These are phyloP conservation scores for Rhodotorula sp. DNA, from an alignment of 1,284 basidiomycete genomes.

Conservation along the genomic window DNA sequence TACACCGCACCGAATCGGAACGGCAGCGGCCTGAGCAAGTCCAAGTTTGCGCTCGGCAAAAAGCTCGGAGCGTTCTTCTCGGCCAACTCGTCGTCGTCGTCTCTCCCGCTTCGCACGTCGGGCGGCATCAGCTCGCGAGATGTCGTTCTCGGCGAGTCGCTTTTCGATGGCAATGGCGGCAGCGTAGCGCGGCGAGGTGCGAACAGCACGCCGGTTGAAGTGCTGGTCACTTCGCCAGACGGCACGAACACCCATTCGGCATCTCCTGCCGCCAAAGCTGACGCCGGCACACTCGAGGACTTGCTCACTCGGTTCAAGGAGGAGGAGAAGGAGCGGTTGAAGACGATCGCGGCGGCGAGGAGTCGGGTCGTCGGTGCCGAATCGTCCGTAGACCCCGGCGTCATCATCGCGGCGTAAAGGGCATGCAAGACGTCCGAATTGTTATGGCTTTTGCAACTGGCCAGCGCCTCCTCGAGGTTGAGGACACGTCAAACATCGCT, in stretches of 20 bases:
- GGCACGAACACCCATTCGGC: no score
- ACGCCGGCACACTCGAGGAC: conserved; percentile 1
- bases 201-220: neutral
- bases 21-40: conserved; percentile 2
- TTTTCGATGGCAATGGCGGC: neutral
- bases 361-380: neutral
- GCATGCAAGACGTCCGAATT: neutral
- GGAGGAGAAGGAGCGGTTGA: conserved; percentile 27
- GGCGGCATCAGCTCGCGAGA: conserved; percentile 20
- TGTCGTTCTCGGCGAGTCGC: neutral
- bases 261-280: no score
- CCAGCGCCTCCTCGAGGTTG: no score
- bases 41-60: conserved; percentile 11
- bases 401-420: neutral
- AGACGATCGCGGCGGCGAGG: conserved; percentile 13
- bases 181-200: neutral
- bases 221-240: neutral
- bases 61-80: conserved; percentile 13
- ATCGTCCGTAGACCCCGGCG: neutral
- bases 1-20: neutral
- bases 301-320: conserved; percentile 17
- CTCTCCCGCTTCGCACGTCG: neutral
- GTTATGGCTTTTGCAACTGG: no score
- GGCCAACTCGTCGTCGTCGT: conserved; percentile 4
- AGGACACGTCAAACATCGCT: no score